A percentile compares a stretch with the other conserved stretches of the same genome.
Conservation (phyloP, 352 stramenopile genomes). For the Pythium guiyangense region DNA sequence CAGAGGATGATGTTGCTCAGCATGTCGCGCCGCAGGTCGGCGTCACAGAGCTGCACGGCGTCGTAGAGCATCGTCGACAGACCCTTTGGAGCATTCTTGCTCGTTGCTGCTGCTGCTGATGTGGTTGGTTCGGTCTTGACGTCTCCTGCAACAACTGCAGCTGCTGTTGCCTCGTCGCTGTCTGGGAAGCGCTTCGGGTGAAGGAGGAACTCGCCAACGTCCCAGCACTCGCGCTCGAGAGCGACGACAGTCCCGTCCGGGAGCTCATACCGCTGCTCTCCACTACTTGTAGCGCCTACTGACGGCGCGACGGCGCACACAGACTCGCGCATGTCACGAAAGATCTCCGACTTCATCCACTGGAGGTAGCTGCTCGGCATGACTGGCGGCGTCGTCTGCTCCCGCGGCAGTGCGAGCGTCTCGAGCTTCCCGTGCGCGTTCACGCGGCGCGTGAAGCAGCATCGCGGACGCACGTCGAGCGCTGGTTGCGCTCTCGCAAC, state of each 20-base stretch:
- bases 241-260: constrained; percentile 67
- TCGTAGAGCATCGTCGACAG: constrained; percentile 82
- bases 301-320: constrained; percentile 36
- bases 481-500: constrained; percentile 32
- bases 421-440: constrained; percentile 60
- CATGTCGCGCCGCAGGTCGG: constrained; percentile 79
- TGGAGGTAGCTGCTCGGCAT: constrained; percentile 72
- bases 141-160: too few species aligned
- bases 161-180: constrained; percentile 17
- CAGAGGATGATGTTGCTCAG: constrained; percentile 87
- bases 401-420: constrained; percentile 31
- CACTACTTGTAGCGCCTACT: constrained; percentile 9
- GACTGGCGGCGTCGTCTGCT: constrained; percentile 33
- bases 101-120: constrained; percentile 26
- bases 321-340: constrained; percentile 74
- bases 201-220: constrained; percentile 74
- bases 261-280: constrained; percentile 62
- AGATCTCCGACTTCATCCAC: constrained; percentile 64
- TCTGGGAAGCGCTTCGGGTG: constrained; percentile 50
- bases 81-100: constrained; percentile 52
- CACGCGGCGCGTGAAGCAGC: constrained; percentile 54
- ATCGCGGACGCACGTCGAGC: constrained; percentile 47
- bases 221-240: constrained; percentile 64
- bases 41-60: constrained; percentile 77
- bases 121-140: constrained; percentile 28